Evolutionary conservation across 1,284 basidiomycete species (phyloP), one percentile per base, ranked within the genome.

Genomic region (Ganoderma multipileum): DNA sequence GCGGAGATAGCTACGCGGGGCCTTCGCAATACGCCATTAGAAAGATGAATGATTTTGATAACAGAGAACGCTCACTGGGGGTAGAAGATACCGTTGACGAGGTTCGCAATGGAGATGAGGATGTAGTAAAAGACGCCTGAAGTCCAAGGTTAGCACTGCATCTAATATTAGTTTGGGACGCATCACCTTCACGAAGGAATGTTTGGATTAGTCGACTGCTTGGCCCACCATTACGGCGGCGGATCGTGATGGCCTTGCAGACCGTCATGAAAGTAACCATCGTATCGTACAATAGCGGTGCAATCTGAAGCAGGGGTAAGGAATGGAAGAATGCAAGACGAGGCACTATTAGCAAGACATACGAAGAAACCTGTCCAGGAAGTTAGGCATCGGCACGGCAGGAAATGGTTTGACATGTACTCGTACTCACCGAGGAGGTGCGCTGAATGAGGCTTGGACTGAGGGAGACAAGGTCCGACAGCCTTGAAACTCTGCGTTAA

Each of bases 41-140:
- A n/a, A 65, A 68, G 52, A 64, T 55, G 73, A 47, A 58, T 18
- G 12, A 2, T 55, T 39, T 57, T 42, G 52, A 36, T 39, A 38
- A 6, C 44, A 63, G 52, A 16, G 20, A 60, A 50, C 1, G 77
- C 88, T 72, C 73, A 92, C 91, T 94, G 92, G 28, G 93, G 85
- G 79, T 94, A 94, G 79, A 94, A 94, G 55, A 94, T 90, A 47
- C 92, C 92, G 74, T 94, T 94, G 77, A 93, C 84, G 75, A 94
- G 80, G 80, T 94, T 94, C 63, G 92, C 92, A 65, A 93, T 87
- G 18, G 92, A 93, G 75, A 94, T 94, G 72, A 94, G 79, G 68
- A 94, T 85, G 76, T 93, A 94, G 76, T 94, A 94, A 77, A 93
- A 94, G 68, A 94, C 87, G 70, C 92, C 90, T 92, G 70, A 2